Evolutionary conservation across 1,284 basidiomycete species (phyloP), one percentile per base, ranked within the genome.

Genomic region (Cryptococcus depauperatus): DNA sequence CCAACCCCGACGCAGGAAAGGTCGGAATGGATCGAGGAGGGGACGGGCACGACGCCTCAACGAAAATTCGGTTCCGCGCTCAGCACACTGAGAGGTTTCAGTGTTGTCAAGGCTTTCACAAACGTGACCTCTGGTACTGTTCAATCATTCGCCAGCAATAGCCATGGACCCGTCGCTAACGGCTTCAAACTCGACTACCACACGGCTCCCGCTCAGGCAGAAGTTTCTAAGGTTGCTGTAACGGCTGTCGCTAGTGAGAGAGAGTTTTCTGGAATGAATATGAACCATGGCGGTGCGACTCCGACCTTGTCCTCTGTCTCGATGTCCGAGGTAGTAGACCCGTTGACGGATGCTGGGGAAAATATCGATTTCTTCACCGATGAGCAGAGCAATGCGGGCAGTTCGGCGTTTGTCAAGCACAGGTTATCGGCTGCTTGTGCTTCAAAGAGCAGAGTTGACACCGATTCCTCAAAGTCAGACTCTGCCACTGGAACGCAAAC

Each of bases 301-400:
- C 64, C 65, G 0, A 66, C 62, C 0, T 48, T 69, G 14, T 69
- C 67, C 21, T 65, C 67, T 35, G 43, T 63, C 19, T 68, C 65
- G 2, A 50, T 66, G 33, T 68, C 67, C 5, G 66, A 69, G 32
- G 58, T 52, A 7, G 41, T 60, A 19, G 66, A 67, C 35, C 62
- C 62, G 0, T 52, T 59, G 3, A 55, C 54, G 5, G 49, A 55
- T 21, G 57, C 60, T 43, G 52, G 52, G 9, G 55, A 57, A 25
- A 55, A 57, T 25, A 48, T 52, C 22, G 61, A 64, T 18, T 54
- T 62, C 34, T 54, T 59, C 41, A 55, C 55, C 16, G 60, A 64
- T 7, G 59, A 64, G 30, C 57, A 60, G 26, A 58, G 56, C 7
- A 54, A 50, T 3, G 47, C 56, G n/a, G 47, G 52, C 5, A 57